Evolutionary conservation across 2,329 filamentous ascomycete genomes (phyloP).

Genomic region (Fusarium sp.): DNA sequence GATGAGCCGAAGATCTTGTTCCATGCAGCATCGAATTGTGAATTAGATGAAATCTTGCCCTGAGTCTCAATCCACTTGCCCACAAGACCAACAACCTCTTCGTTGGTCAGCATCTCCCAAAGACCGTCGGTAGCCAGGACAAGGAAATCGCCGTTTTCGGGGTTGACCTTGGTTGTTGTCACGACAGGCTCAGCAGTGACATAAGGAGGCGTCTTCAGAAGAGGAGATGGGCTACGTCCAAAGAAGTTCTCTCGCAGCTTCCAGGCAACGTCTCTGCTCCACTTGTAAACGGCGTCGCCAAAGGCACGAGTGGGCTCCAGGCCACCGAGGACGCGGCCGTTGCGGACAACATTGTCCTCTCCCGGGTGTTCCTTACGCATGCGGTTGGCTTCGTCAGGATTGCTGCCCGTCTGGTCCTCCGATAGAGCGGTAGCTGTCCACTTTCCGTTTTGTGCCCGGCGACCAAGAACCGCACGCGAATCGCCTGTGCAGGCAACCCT

Average conservation of each 20-base stretch:
- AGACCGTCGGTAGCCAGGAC: conserved; percentile 97
- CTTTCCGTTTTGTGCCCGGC: conserved; percentile 83
- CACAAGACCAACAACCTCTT: conserved; percentile 96
- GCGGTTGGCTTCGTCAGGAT: conserved; percentile 85
- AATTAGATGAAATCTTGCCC: conserved; percentile 63
- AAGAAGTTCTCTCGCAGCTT: conserved; percentile 91
- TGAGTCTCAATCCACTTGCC: conserved; percentile 97
- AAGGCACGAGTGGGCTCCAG: conserved; percentile 95
- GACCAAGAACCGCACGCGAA: conserved; percentile 93
- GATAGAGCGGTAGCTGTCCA: conserved; percentile 94
- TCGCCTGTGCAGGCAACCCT: conserved; percentile 97
- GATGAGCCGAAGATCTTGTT: conserved; percentile 72
- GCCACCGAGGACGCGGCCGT: conserved; percentile 91
- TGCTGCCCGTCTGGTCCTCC: conserved; percentile 93
- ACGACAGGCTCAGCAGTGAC: conserved; percentile 97
- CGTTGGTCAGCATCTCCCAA: conserved; percentile 99
- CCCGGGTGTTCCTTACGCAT: conserved; percentile 90
- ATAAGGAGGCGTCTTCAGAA: conserved; percentile 93
- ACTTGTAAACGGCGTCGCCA: conserved; percentile 97
- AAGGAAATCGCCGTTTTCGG: conserved; percentile 92
- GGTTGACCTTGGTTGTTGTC: conserved; percentile 92
- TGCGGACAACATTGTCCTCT: conserved; percentile 88
- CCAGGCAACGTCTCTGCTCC: conserved; percentile 87
- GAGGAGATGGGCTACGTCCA: conserved; percentile 81
- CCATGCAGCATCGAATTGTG: conserved; percentile 81